phyloP scores from a whole-genome alignment of 306 rosid genomes.

The Psophocarpus tetragonolobus region DNA sequence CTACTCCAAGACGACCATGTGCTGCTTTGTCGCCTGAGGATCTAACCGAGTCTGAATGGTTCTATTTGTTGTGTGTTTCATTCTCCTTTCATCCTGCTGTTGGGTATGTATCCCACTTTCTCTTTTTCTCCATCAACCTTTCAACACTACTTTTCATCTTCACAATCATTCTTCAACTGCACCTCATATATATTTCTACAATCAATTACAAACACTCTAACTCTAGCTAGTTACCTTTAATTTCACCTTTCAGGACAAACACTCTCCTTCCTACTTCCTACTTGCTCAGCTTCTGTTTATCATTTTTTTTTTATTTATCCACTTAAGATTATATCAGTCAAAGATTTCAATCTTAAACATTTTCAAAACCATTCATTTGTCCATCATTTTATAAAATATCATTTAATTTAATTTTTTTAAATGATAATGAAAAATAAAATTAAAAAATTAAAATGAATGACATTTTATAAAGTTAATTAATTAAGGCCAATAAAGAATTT shows the following conservation, averaged over 20 bases:
- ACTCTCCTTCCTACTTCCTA: not conserved
- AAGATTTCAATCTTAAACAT: not conserved
- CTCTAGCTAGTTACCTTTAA: not conserved
- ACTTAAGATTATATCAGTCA: not conserved
- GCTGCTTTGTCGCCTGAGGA: conserved; percentile 82
- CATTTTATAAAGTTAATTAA: not conserved
- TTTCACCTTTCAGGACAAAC: not conserved
- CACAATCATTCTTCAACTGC: no score
- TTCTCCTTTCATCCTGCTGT: conserved; percentile 64
- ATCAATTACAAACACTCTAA: not conserved
- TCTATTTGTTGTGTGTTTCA: conserved; percentile 76
- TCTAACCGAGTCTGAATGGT: conserved; percentile 78
- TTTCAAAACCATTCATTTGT: not conserved
- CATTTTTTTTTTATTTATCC: no score
- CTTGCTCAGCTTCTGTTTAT: no score
- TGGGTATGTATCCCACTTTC: conserved; percentile 67
- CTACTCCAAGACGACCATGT: conserved; percentile 66
- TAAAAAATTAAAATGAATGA: not conserved
- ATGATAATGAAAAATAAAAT: not conserved
- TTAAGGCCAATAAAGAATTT: not conserved
- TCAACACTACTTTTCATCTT: not conserved
- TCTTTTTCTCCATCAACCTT: not conserved
- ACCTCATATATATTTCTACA: no score
- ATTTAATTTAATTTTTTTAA: not conserved
- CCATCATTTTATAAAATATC: not conserved